Percentiles rank a stretch among this genome's conserved stretches.
phyloP scores from a whole-genome alignment of 768 basidiomycete genomes.

The Coprinopsis strossmayeri region DNA sequence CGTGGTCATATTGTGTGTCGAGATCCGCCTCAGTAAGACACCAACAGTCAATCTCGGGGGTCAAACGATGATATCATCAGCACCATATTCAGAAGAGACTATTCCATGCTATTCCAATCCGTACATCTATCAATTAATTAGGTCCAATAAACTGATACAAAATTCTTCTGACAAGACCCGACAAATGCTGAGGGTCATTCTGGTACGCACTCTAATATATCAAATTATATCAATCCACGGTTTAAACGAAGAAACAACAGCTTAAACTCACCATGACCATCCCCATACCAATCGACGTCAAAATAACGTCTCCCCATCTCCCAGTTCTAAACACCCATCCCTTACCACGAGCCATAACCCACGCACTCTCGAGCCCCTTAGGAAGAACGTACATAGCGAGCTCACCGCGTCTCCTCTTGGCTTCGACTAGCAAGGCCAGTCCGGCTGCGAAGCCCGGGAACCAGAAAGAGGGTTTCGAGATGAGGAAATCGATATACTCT shows the following conservation, averaged over 20 bases:
- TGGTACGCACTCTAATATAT: slow-evolving; percentile 68
- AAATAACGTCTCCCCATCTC: slow-evolving; percentile 59
- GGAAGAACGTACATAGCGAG: slow-evolving; percentile 91
- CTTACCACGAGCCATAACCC: slow-evolving; percentile 71
- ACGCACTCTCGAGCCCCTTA: slow-evolving; percentile 85
- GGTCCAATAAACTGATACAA: slow-evolving; percentile 89
- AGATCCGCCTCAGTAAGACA: too few species aligned
- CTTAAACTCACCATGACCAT: slow-evolving; percentile 75
- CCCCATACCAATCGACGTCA: slow-evolving; percentile 46
- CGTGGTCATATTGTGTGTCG: too few species aligned
- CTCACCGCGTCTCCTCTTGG: slow-evolving; percentile 81
- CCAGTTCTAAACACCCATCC: slow-evolving; percentile 71
- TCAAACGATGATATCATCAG: too few species aligned
- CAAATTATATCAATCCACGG: slow-evolving; percentile 13
- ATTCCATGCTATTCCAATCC: neutral
- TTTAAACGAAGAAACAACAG: slow-evolving; percentile 5
- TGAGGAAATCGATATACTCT: slow-evolving; percentile 46
- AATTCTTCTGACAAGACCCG: slow-evolving; percentile 72
- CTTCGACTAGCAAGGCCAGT: slow-evolving; percentile 79
- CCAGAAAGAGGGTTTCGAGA: slow-evolving; percentile 69
- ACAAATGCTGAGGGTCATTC: slow-evolving; percentile 74
- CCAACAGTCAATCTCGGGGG: too few species aligned
- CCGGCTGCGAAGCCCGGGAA: slow-evolving; percentile 69
- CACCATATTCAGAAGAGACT: too few species aligned
- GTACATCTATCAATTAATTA: slow-evolving; percentile 35